These are phyloP conservation scores for Calvatia gigantea DNA, from an alignment of 768 basidiomycete species.

Conservation along the genomic window DNA sequence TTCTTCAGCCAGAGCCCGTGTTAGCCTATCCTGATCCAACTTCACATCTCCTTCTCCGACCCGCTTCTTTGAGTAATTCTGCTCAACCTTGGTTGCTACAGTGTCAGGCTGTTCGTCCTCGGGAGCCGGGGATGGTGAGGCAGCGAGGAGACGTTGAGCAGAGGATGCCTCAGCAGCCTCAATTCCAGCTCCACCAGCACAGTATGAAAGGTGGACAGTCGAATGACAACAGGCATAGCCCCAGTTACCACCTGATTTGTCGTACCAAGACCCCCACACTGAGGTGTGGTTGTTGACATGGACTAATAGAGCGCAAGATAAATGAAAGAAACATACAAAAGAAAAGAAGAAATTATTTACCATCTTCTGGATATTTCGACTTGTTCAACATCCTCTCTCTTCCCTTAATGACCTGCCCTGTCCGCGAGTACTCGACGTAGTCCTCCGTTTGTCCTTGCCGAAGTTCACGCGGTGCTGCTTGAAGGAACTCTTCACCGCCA, in stretches of 20 bases:
- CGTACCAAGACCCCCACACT: conserved; percentile 99
- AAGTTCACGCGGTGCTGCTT: conserved; percentile 86
- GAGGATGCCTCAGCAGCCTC: conserved; percentile 74
- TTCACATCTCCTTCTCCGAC: conserved; percentile 80
- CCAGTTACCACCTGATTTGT: conserved; percentile 67
- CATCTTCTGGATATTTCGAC: conserved; percentile 97
- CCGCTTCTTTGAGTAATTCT: conserved; percentile 75
- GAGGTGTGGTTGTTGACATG: conserved; percentile 89
- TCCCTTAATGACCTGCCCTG: conserved; percentile 89
- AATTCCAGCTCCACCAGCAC: conserved; percentile 83
- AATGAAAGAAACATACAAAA: conserved; percentile 9
- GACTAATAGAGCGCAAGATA: conserved; percentile 41
- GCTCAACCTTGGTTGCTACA: conserved; percentile 43
- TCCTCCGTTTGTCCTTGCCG: conserved; percentile 95
- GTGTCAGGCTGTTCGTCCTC: conserved; percentile 24
- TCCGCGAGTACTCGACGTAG: conserved; percentile 94
- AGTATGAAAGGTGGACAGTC: conserved; percentile 81
- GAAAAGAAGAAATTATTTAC: conserved; percentile 47
- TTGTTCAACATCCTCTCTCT: conserved; percentile 81
- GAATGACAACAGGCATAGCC: conserved; percentile 97
- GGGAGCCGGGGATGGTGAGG: conserved; percentile 28
- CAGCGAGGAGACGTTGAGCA: conserved; percentile 61
- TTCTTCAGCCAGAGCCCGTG: conserved; percentile 72
- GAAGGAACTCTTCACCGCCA: conserved; percentile 90
- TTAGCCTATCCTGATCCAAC: conserved; percentile 67